phyloP scores from a whole-genome alignment of 129 eudicot species.

The Ambrosia artemisiifolia region DNA sequence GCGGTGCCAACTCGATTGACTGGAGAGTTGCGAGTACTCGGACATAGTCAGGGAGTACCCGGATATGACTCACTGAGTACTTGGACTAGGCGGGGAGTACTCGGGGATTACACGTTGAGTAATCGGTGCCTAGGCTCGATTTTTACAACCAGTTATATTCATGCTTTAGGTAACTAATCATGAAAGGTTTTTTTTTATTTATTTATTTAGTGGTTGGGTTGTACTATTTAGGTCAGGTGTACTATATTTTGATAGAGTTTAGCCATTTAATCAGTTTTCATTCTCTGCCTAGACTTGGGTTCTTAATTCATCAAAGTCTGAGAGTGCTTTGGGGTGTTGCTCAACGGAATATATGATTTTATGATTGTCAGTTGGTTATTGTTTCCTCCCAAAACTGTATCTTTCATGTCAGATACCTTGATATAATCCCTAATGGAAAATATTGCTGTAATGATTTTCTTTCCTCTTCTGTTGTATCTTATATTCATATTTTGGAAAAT shows the following conservation, averaged over 20 bases:
- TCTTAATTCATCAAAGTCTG: neutral
- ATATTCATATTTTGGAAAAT: no score
- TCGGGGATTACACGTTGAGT: no score
- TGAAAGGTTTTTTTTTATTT: neutral
- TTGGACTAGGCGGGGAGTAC: no score
- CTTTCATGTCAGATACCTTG: neutral
- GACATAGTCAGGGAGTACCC: no score
- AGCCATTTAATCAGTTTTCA: neutral
- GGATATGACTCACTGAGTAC: no score
- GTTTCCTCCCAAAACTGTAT: neutral
- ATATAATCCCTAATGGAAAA: neutral
- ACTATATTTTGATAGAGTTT: neutral
- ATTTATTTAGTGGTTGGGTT: slow-evolving; percentile 6
- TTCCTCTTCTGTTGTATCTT: no score
- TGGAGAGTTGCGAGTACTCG: no score
- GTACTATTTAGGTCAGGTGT: neutral
- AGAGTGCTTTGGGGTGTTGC: neutral
- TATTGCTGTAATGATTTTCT: neutral
- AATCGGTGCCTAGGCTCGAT: no score
- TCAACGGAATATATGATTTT: neutral
- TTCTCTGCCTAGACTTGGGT: neutral
- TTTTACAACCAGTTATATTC: no score
- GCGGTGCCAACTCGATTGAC: no score
- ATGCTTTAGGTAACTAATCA: no score
- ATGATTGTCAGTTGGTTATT: neutral